phyloP scores from a whole-genome alignment of 148 eudicot species.

The Spergularia marina region DNA sequence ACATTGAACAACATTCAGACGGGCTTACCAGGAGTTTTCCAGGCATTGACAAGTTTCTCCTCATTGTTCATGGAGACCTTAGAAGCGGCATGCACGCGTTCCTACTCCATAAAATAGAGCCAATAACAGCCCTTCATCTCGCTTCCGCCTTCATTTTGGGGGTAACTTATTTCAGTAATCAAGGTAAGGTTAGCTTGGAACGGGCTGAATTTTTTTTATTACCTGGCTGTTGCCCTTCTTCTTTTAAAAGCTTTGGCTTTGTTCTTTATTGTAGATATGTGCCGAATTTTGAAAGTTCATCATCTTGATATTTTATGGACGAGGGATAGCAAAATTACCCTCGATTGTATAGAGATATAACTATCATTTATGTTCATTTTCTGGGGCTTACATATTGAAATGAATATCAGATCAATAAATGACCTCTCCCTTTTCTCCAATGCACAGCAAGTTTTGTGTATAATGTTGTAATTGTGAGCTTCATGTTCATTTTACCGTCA shows the following conservation, averaged over 20 bases:
- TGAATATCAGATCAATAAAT: constrained; percentile 26
- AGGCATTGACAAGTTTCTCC: constrained; percentile 93
- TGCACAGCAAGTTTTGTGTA: background rate
- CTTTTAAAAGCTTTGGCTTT: constrained; percentile 8
- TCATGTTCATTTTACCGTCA: too few relatives aligned
- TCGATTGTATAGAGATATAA: constrained; percentile 36
- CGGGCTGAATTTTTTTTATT: constrained; percentile 32
- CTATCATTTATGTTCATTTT: constrained; percentile 29
- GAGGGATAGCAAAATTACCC: constrained; percentile 19
- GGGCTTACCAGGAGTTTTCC: constrained; percentile 92
- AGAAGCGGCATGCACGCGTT: constrained; percentile 70
- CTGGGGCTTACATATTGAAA: constrained; percentile 15
- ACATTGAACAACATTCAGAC: constrained; percentile 93
- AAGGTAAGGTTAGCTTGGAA: constrained; percentile 31
- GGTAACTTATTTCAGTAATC: constrained; percentile 21
- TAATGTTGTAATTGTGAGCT: background rate
- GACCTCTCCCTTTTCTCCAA: constrained; percentile 17
- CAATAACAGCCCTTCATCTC: background rate
- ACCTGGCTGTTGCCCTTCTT: background rate
- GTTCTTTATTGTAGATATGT: constrained; percentile 44
- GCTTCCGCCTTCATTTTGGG: constrained; percentile 20
- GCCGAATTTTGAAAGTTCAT: constrained; percentile 42
- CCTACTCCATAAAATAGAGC: constrained; percentile 67
- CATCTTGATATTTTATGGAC: constrained; percentile 25
- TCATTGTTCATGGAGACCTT: constrained; percentile 62